phyloP scores from a whole-genome alignment of 306 rosid species.

The Quillaja saponaria region DNA sequence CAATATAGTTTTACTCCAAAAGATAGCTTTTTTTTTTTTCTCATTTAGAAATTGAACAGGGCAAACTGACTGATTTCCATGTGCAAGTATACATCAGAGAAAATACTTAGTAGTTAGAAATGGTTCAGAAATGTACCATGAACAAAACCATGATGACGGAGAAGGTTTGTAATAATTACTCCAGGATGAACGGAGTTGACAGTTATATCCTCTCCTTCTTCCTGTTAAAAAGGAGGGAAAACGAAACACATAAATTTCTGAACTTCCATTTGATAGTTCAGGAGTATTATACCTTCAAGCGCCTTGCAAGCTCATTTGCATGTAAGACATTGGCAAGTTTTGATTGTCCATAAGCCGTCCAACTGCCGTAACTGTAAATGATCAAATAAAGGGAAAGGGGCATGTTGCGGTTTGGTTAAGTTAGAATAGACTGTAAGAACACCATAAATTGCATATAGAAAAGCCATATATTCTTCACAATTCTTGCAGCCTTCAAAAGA shows the following conservation, averaged over 20 bases:
- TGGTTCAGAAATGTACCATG: conserved; percentile 44
- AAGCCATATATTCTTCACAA: too few species aligned
- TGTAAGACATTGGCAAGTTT: conserved; percentile 82
- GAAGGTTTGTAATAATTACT: conserved; percentile 63
- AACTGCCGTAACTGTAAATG: conserved; percentile 51
- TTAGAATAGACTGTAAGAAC: neutral
- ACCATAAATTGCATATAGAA: too few species aligned
- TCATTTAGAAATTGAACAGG: conserved; percentile 3
- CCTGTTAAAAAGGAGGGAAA: conserved; percentile 42
- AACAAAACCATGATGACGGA: conserved; percentile 48
- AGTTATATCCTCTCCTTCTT: conserved; percentile 68
- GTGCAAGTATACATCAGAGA: conserved; percentile 16
- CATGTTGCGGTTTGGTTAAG: neutral
- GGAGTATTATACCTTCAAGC: conserved; percentile 58
- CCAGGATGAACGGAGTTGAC: conserved; percentile 84
- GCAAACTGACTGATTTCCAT: conserved; percentile 1
- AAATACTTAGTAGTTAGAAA: conserved; percentile 9
- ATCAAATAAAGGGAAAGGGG: conserved; percentile 4
- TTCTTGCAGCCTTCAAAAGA: too few species aligned
- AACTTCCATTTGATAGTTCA: too few species aligned
- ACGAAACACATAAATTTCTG: neutral
- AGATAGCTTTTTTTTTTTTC: too few species aligned
- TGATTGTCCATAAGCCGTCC: conserved; percentile 71
- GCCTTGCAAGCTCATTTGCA: conserved; percentile 76
- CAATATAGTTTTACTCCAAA: too few species aligned